Conservation (phyloP, 257 asterid genomes). For the Gentiana macrophylla region DNA sequence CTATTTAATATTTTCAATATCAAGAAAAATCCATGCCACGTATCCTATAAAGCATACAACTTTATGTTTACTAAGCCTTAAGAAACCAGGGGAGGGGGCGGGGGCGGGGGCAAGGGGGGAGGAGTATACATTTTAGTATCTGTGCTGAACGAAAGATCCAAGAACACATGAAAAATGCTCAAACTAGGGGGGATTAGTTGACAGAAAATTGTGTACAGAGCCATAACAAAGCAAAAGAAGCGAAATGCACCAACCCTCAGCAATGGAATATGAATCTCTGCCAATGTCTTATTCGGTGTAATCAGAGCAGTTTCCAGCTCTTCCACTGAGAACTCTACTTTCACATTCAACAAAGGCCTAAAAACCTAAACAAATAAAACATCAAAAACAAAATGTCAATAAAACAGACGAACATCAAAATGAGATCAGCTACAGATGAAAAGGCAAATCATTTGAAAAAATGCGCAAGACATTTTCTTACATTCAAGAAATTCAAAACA, state of each 20-base stretch:
- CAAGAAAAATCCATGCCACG: not conserved
- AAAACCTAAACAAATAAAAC: constrained; percentile 56
- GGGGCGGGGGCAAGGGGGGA: too few relatives aligned
- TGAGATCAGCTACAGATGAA: constrained; percentile 11
- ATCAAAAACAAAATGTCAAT: not conserved
- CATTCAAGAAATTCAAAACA: constrained; percentile 82
- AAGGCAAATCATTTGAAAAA: constrained; percentile 9
- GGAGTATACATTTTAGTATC: too few relatives aligned
- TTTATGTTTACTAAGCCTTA: not conserved
- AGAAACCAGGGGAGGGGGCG: not conserved
- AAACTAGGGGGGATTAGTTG: too few relatives aligned
- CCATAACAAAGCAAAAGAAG: constrained; percentile 1
- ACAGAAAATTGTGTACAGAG: too few relatives aligned
- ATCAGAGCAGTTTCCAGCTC: constrained; percentile 95
- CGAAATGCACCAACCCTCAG: constrained; percentile 44
- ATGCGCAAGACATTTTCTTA: constrained; percentile 25
- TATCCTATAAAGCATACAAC: not conserved
- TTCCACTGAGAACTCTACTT: constrained; percentile 84
- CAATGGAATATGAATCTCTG: constrained; percentile 88
- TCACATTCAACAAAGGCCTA: constrained; percentile 79
- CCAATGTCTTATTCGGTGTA: constrained; percentile 69
- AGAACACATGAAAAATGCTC: too few relatives aligned
- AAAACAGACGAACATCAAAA: not conserved
- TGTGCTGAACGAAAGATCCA: too few relatives aligned
- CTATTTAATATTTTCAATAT: not conserved